Base-by-base conservation (phyloP, 306 rosid species). In the Pyrus betulifolia region DNA sequence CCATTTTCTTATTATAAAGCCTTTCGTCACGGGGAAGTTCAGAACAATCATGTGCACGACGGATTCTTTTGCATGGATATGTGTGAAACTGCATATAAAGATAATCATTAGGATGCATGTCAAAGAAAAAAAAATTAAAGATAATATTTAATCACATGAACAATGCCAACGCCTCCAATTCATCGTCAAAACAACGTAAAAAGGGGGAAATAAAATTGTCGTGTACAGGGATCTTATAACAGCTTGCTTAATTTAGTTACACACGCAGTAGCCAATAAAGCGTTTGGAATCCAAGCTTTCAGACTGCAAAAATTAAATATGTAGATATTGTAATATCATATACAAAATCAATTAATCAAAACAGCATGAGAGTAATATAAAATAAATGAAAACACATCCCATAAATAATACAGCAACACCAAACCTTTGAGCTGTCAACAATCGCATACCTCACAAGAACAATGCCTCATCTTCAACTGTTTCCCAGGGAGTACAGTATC, bases 71-170 rank as follows among this genome's bases (percentile, higher is more conserved):
- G 30, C 3, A 23, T 38, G 69, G 25, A 63, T 58, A 15, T 80
- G 12, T 67, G 30, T 76, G 67, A 76, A 27, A 19, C 82, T 76
- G 84, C 84, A 57, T 14, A 19, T 35, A 11, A 28, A 66, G 19
- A 69, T 52, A 44, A 38, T 59, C 33, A 61, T 27, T 17, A 61
- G 17, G 67, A 61, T 25, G 66, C 66, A 61, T 0, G 28, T 61
- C 38, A 61, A 8, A 30, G 23, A 6, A 64, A 64, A 31, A 25
- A 22, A 21, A 57, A 17, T 17, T 17, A 30, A 64, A 17, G 23
- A 31, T 17, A 70, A 64, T 14, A 30, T 18, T 18, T 42, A 42
- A 21, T 42, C 58, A 22, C 6, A 40, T 35, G 35, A 21, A 33
- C 66, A 71, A 71, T 30, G 46, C 57, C 23, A 19, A 51, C 4